Evolutionary conservation across 2,329 filamentous ascomycete genomes (phyloP).

Genomic region (Neonectria sp.): DNA sequence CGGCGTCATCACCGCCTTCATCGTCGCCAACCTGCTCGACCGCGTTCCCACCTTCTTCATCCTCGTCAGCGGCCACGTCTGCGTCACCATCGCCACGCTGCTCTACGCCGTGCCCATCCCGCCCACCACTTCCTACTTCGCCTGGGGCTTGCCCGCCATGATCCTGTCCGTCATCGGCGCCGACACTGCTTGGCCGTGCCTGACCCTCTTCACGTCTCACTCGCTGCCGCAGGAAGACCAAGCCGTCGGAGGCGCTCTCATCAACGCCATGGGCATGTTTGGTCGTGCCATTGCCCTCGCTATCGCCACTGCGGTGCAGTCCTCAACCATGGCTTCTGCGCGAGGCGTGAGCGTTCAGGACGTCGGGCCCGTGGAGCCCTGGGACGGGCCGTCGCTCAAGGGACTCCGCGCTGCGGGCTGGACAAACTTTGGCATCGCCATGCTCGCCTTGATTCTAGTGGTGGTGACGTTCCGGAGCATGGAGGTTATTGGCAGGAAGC

Average conservation of each 20-base stretch:
- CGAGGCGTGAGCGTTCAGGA: constrained; percentile 61
- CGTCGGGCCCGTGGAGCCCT: constrained; percentile 57
- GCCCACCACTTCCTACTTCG: constrained; percentile 74
- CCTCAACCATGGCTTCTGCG: constrained; percentile 69
- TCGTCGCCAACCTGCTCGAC: constrained; percentile 70
- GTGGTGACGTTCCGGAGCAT: constrained; percentile 65
- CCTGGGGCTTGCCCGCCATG: constrained; percentile 78
- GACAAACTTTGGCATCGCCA: constrained; percentile 66
- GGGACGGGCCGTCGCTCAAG: constrained; percentile 63
- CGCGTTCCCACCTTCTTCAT: constrained; percentile 72
- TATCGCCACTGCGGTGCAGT: constrained; percentile 76
- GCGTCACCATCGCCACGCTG: constrained; percentile 68
- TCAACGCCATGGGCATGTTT: constrained; percentile 77
- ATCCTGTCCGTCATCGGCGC: constrained; percentile 75
- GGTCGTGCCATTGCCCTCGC: constrained; percentile 77
- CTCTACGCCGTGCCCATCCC: constrained; percentile 77
- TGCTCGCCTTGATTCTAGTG: constrained; percentile 61
- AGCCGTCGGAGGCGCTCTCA: constrained; percentile 76
- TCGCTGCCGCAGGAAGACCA: constrained; percentile 75
- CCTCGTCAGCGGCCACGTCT: constrained; percentile 70
- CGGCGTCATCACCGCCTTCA: constrained; percentile 70
- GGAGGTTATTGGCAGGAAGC: constrained; percentile 65
- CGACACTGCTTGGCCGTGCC: constrained; percentile 76
- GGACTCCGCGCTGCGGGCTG: constrained; percentile 67
- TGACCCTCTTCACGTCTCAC: constrained; percentile 77